These are phyloP conservation scores for Wallacemonas sp. DNA, from an alignment of 208 protist genomes.

Conservation along the genomic window DNA sequence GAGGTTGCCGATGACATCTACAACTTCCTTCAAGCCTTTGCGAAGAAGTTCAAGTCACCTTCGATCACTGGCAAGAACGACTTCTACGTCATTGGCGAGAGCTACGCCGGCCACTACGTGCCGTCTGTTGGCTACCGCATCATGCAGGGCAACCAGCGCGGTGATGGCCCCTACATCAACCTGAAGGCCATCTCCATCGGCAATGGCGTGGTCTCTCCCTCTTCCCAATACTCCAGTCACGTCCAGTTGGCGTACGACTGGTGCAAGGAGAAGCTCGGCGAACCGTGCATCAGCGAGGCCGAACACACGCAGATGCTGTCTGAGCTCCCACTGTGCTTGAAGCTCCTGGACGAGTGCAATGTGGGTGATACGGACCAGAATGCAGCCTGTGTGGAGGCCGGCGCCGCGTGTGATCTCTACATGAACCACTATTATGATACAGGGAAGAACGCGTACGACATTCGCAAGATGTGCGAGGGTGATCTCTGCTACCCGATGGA, in stretches of 20 bases:
- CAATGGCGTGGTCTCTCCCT: constrained; percentile 88
- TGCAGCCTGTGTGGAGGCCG: constrained; percentile 30
- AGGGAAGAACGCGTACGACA: constrained; percentile 87
- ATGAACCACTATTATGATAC: constrained; percentile 18
- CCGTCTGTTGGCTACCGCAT: constrained; percentile 50
- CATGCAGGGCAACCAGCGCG: constrained; percentile 39
- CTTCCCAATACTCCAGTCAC: constrained; percentile 73
- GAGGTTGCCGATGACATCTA: constrained; percentile 89
- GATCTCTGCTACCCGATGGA: constrained; percentile 88
- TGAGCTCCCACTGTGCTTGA: constrained; percentile 50
- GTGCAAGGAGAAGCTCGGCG: constrained; percentile 50
- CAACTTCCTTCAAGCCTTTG: constrained; percentile 78
- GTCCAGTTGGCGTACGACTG: constrained; percentile 53
- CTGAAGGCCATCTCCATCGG: constrained; percentile 80
- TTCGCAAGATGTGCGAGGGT: constrained; percentile 58
- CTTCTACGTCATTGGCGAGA: constrained; percentile 86
- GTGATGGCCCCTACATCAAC: constrained; percentile 43
- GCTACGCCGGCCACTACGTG: constrained; percentile 84
- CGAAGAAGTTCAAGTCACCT: constrained; percentile 33
- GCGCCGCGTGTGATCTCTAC: constrained; percentile 48
- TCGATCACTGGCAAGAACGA: constrained; percentile 40
- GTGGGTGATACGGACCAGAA: neutral
- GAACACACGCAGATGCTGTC: constrained; percentile 50
- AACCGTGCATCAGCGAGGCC: no score
- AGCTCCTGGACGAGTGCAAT: constrained; percentile 39